Percentiles rank a stretch among this genome's conserved stretches.
These are phyloP conservation scores for Kockiozyma suomiensis DNA, from an alignment of 805 yeast genomes.

Conservation along the genomic window DNA sequence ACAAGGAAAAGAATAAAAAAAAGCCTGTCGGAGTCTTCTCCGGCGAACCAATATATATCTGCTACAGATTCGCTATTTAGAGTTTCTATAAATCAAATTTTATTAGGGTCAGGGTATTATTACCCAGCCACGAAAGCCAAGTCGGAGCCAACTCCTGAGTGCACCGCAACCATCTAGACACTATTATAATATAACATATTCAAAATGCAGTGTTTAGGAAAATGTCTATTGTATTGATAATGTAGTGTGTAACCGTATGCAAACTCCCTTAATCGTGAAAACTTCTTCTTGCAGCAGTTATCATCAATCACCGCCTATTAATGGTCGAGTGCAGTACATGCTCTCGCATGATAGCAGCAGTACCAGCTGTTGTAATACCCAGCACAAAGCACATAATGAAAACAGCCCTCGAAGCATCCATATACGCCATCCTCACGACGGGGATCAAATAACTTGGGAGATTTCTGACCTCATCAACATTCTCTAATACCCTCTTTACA, in stretches of 20 bases:
- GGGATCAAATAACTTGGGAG: constrained; percentile 23
- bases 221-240: no score
- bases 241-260: neutral
- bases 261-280: neutral
- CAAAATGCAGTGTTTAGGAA: no score
- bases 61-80: no score
- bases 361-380: constrained; percentile 20
- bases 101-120: no score
- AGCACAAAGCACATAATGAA: constrained; percentile 23
- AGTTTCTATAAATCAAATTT: no score
- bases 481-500: constrained; percentile 18
- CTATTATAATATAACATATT: no score
- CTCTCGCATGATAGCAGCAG: constrained; percentile 28
- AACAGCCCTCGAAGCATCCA: constrained; percentile 31
- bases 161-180: no score
- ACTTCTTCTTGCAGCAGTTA: neutral
- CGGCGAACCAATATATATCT: no score
- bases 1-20: no score
- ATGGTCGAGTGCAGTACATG: constrained; percentile 30
- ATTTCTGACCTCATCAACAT: constrained; percentile 18
- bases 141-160: no score
- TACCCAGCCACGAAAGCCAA: no score
- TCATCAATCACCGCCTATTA: constrained; percentile 11
- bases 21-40: no score
- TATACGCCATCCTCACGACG: constrained; percentile 21